These are phyloP conservation scores for Trichosporon sp. DNA, from an alignment of 1,284 basidiomycete genomes.

Conservation along the genomic window DNA sequence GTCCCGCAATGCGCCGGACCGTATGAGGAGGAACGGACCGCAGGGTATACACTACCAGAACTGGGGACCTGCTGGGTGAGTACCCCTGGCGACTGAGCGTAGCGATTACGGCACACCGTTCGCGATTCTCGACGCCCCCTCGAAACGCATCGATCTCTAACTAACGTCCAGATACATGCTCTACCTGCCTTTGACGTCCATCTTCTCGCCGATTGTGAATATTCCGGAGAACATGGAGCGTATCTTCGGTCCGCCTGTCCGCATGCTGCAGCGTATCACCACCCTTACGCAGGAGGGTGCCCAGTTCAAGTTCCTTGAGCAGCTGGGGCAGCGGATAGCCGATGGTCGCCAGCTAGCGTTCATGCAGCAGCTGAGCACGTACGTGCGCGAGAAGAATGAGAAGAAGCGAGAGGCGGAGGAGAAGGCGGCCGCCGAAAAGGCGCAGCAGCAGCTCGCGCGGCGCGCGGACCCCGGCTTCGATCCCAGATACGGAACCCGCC, in stretches of 20 bases:
- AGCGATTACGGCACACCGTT: no score
- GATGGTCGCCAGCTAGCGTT: neutral
- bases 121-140: no score
- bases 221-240: constrained; percentile 29
- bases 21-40: constrained; percentile 26
- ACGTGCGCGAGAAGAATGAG: neutral
- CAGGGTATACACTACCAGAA: constrained; percentile 40
- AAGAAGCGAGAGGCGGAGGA: neutral
- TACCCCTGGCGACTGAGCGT: constrained; percentile 9
- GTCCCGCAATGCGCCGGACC: constrained; percentile 33
- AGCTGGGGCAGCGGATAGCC: neutral
- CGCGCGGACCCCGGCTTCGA: neutral
- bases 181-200: constrained; percentile 44
- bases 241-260: constrained; percentile 39
- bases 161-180: constrained; percentile 39
- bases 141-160: neutral
- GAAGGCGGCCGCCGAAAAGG: neutral
- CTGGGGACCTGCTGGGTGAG: constrained; percentile 53
- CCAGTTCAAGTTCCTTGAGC: constrained; percentile 27
- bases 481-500: neutral
- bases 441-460: neutral
- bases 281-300: constrained; percentile 43
- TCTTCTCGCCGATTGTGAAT: constrained; percentile 44
- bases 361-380: neutral
- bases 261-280: constrained; percentile 38